These are phyloP conservation scores for Scheffersomyces titani DNA, from an alignment of 1,139 yeast species.

Conservation along the genomic window DNA sequence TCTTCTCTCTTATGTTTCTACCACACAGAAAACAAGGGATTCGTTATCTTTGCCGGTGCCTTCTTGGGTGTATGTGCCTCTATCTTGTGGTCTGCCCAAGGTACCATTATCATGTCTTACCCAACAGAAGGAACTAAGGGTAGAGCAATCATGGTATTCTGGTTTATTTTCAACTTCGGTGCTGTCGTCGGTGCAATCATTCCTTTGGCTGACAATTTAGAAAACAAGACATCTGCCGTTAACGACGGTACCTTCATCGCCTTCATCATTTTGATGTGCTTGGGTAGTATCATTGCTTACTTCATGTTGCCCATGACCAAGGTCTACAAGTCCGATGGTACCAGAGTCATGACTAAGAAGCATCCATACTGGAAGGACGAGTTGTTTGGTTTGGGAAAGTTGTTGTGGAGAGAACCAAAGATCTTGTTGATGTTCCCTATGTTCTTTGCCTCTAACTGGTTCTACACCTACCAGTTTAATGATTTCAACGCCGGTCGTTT, in stretches of 20 bases:
- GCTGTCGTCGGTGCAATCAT: conserved; percentile 60
- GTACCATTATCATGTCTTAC: conserved; percentile 57
- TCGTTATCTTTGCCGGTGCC: conserved; percentile 61
- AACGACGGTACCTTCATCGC: conserved; percentile 60
- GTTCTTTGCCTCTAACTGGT: conserved; percentile 67
- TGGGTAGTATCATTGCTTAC: conserved; percentile 48
- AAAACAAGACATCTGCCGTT: conserved; percentile 37
- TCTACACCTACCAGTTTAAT: conserved; percentile 64
- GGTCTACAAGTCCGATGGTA: conserved; percentile 55
- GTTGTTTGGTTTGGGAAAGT: conserved; percentile 37
- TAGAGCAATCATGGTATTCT: conserved; percentile 54
- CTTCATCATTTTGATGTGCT: conserved; percentile 54
- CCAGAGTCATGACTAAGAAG: conserved; percentile 45
- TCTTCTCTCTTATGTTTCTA: conserved; percentile 52
- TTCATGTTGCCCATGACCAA: conserved; percentile 51
- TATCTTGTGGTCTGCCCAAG: conserved; percentile 63
- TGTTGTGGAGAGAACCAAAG: conserved; percentile 48
- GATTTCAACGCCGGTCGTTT: conserved; percentile 58
- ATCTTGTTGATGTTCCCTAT: conserved; percentile 55
- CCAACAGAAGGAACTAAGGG: conserved; percentile 60
- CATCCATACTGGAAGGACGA: conserved; percentile 53
- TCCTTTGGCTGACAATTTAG: conserved; percentile 54
- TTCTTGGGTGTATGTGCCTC: conserved; percentile 60
- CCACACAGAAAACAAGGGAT: conserved; percentile 51
- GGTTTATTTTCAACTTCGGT: conserved; percentile 67